Evolutionary conservation across 2,329 filamentous ascomycete genomes (phyloP), one percentile per base, ranked within the genome.

Genomic region (Calonectria naviculata): DNA sequence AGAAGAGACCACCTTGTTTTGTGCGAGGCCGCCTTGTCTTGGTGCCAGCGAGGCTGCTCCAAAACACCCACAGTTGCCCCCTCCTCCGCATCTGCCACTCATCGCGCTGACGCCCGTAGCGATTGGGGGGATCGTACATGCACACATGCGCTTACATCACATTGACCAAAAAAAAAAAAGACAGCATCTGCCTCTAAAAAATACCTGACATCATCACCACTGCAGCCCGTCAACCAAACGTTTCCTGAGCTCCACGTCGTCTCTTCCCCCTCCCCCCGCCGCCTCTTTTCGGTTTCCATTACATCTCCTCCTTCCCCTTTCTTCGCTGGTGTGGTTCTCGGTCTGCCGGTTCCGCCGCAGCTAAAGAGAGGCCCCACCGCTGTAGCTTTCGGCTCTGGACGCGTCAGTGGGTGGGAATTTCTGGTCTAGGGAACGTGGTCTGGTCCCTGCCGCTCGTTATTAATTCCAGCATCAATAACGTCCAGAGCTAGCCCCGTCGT

Each of bases 361-460:
- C 47, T 58, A 58, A 58, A 29, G 38, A 36, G 38, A 66, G 72
- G 73, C 71, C 75, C 75, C 76, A 75, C 73, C 65, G 71, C 67
- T 76, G 65, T 58, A 70, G 56, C 60, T 73, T 62, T 76, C 67
- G 26, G 66, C 38, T 65, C 64, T 68, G 66, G 70, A 76, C 76
- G 76, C 76, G 76, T 78, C 72, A 78, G 73, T 76, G 65, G 75
- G 65, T 71, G 74, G 69, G 65, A 75, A 74, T 65, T 70, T 71
- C 68, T 68, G 62, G 72, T 74, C 66, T 62, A 76, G 73, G 74
- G 76, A 78, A 76, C 71, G 75, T 78, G 76, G 76, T 78, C 76
- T 76, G 76, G 76, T 78, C 76, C 75, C 73, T 78, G 76, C 61
- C 73, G 75, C 69, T 78, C 76, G 70, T 78, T 78, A 76, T 76